Conservation (phyloP, 139 green algal genomes). For the Volvox africanus region DNA sequence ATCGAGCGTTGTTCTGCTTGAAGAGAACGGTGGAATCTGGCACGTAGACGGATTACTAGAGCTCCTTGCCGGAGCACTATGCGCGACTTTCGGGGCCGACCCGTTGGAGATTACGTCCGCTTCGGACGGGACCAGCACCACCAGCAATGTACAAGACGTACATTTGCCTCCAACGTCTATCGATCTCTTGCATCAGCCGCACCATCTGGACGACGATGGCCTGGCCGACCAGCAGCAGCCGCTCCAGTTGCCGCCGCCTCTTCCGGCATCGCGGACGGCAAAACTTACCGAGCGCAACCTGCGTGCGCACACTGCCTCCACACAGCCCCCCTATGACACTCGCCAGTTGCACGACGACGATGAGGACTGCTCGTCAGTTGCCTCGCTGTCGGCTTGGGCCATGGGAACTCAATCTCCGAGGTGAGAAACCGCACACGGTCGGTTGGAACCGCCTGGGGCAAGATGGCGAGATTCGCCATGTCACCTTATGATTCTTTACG, state of each 20-base stretch:
- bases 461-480: no score
- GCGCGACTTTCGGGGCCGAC: conserved; percentile 13
- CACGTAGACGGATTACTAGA: conserved; percentile 33
- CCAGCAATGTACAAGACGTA: not conserved
- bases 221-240: conserved; percentile 10
- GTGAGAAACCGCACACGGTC: not conserved
- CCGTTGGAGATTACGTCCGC: not conserved
- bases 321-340: not conserved
- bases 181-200: no score
- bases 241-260: not conserved
- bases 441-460: no score
- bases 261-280: not conserved
- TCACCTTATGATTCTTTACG: no score
- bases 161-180: no score
- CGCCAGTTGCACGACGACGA: not conserved
- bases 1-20: not conserved
- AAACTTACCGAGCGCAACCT: conserved; percentile 6
- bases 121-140: not conserved
- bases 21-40: conserved; percentile 19
- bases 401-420: not conserved
- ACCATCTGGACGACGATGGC: no score
- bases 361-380: conserved; percentile 1
- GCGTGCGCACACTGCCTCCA: not conserved
- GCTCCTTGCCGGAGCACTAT: conserved; percentile 11
- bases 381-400: conserved; percentile 9